Conservation (phyloP, 2,329 filamentous ascomycete genomes). For the Coniochaeta sp. region DNA sequence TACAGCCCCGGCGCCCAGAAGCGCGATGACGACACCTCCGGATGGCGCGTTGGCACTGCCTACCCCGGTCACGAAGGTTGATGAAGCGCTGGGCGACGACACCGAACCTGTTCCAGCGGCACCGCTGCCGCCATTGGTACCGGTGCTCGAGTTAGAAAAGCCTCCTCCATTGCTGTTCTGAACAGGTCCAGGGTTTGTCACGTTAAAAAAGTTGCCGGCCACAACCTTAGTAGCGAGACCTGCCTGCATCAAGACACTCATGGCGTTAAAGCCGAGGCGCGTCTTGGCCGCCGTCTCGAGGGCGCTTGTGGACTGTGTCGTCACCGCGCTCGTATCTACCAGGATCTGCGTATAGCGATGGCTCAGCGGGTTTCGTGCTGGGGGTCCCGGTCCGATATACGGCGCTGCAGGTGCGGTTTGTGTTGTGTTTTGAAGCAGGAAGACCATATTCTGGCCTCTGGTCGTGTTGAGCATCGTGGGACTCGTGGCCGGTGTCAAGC, state of each 20-base stretch:
- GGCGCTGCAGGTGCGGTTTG: slow-evolving; percentile 17
- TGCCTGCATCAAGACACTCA: slow-evolving; percentile 20
- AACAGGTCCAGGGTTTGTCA: slow-evolving; percentile 26
- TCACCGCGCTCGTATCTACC: slow-evolving; percentile 25
- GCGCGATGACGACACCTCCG: background rate
- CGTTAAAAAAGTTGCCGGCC: slow-evolving; percentile 29
- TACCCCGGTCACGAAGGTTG: background rate
- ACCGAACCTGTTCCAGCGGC: background rate
- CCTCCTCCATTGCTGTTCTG: background rate
- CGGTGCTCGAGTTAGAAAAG: background rate
- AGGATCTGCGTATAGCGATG: slow-evolving; percentile 32
- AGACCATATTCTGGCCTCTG: slow-evolving; percentile 16
- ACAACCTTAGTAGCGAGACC: slow-evolving; percentile 23
- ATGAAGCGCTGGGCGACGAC: background rate
- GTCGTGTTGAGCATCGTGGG: slow-evolving; percentile 19
- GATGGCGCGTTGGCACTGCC: background rate
- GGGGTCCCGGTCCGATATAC: slow-evolving; percentile 30
- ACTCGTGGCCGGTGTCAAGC: slow-evolving; percentile 20
- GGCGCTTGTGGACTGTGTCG: slow-evolving; percentile 2
- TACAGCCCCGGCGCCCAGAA: background rate
- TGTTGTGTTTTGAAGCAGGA: slow-evolving; percentile 23
- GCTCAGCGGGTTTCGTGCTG: slow-evolving; percentile 26
- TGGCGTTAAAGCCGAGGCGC: slow-evolving; percentile 23
- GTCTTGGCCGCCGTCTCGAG: slow-evolving; percentile 20
- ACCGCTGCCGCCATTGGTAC: background rate